phyloP scores from a whole-genome alignment of 164 flowering plant species.

The Chimonanthus praecox region DNA sequence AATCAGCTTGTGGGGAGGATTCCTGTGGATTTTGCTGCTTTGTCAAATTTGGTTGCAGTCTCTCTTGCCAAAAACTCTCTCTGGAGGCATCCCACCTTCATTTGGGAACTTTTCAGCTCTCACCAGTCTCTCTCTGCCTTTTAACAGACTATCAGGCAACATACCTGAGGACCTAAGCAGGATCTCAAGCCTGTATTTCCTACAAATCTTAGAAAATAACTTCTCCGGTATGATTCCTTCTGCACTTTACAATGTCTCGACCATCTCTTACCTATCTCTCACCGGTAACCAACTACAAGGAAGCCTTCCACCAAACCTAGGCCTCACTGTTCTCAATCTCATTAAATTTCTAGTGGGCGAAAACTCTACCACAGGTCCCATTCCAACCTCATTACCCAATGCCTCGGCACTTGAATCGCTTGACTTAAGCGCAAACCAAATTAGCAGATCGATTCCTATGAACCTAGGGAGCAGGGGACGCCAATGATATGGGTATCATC shows the following conservation, averaged over 20 bases:
- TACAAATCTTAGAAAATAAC: slow-evolving; percentile 4
- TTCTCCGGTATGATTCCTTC: slow-evolving; percentile 25
- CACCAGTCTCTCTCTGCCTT: not conserved
- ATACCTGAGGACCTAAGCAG: slow-evolving; percentile 18
- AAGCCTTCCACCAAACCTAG: slow-evolving; percentile 18
- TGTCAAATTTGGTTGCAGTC: not conserved
- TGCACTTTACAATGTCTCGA: slow-evolving; percentile 24
- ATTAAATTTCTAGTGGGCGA: not conserved
- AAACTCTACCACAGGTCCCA: slow-evolving; percentile 2
- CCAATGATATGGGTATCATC: slow-evolving; percentile 12
- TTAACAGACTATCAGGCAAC: slow-evolving; percentile 1
- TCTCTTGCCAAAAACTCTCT: not conserved
- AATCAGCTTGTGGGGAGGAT: not conserved
- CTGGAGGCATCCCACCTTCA: slow-evolving; percentile 6
- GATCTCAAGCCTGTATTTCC: not conserved
- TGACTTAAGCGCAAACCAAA: not conserved
- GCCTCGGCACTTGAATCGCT: not conserved
- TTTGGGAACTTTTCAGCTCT: slow-evolving; percentile 16
- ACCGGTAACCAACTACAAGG: slow-evolving; percentile 16
- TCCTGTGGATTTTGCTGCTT: not conserved
- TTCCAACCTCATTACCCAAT: slow-evolving; percentile 11
- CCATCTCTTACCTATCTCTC: not conserved
- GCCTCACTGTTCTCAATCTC: slow-evolving; percentile 23
- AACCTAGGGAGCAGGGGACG: slow-evolving; percentile 1
- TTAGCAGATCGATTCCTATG: slow-evolving; percentile 6